A percentile compares a stretch with the other conserved stretches of the same genome.
Conservation (phyloP, 371 early-diverging fungal species). For the Lichtheimia ornata region DNA sequence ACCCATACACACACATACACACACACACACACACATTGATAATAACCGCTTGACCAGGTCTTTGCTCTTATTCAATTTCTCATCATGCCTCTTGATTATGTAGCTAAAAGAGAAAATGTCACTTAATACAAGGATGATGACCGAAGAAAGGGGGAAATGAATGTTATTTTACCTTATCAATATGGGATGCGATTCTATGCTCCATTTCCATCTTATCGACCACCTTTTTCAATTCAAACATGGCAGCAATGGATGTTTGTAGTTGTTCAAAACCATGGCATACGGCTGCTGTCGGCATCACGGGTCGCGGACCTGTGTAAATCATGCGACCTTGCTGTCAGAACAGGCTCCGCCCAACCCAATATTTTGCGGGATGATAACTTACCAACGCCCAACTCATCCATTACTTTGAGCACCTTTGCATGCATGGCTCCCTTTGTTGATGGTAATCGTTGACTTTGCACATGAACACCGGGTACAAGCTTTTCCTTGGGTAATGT, state of each 20-base stretch:
- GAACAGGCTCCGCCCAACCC: slow-evolving; percentile 13
- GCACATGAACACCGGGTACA: slow-evolving; percentile 77
- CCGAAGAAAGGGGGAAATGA: too few species aligned
- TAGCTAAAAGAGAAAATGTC: too few species aligned
- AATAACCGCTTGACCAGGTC: too few species aligned
- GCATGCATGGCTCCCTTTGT: slow-evolving; percentile 66
- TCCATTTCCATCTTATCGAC: slow-evolving; percentile 82
- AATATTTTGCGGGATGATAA: neutral
- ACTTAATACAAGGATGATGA: too few species aligned
- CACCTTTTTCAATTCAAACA: slow-evolving; percentile 81
- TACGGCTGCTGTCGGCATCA: slow-evolving; percentile 79
- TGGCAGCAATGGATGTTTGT: slow-evolving; percentile 63
- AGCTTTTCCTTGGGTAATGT: slow-evolving; percentile 62
- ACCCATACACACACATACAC: neutral
- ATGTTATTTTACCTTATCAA: neutral
- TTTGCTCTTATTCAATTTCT: too few species aligned
- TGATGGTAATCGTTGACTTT: slow-evolving; percentile 68
- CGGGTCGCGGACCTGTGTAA: slow-evolving; percentile 61
- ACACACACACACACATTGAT: slow-evolving; percentile 1
- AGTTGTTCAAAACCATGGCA: slow-evolving; percentile 77
- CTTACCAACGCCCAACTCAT: slow-evolving; percentile 63
- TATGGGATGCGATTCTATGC: slow-evolving; percentile 21
- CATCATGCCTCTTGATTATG: too few species aligned
- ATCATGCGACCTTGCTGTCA: slow-evolving; percentile 22
- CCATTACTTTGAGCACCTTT: slow-evolving; percentile 66